These are phyloP conservation scores for Fusarium kyushuense DNA, from an alignment of 2,329 filamentous ascomycete species.

Conservation along the genomic window DNA sequence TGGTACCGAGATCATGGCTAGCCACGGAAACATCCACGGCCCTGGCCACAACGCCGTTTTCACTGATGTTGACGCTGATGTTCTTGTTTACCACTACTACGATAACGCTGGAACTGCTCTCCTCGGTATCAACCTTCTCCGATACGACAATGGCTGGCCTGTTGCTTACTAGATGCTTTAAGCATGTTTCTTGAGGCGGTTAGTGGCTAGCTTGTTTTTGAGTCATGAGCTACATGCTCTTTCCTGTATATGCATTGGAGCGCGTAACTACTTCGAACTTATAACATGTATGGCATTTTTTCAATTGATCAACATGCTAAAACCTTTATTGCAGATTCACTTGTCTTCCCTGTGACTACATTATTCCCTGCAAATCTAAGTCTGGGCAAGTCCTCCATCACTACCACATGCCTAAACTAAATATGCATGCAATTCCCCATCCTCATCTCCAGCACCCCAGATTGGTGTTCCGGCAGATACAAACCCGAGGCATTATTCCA, in stretches of 20 bases:
- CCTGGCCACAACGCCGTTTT: conserved; percentile 51
- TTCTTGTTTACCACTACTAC: conserved; percentile 52
- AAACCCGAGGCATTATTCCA: background rate
- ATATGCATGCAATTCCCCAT: background rate
- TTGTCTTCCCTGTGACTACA: background rate
- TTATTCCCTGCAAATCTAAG: background rate
- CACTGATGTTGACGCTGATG: conserved; percentile 49
- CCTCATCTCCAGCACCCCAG: background rate
- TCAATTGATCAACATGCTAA: background rate
- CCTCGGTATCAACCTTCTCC: conserved; percentile 50
- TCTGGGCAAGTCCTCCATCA: no score
- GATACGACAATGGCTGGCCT: conserved; percentile 49
- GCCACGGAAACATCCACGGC: conserved; percentile 48
- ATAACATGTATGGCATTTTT: background rate
- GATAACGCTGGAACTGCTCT: conserved; percentile 40
- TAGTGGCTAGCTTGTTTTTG: background rate
- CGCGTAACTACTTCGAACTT: conserved; percentile 16
- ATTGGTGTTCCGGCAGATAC: background rate
- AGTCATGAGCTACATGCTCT: background rate
- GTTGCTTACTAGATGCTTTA: conserved; percentile 44
- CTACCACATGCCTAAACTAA: background rate
- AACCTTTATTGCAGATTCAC: no score
- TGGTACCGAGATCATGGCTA: conserved; percentile 49
- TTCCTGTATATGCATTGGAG: conserved; percentile 15
- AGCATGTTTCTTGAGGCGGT: background rate